Conservation (phyloP, 129 eudicot species). For the Helichrysum umbraculigerum region DNA sequence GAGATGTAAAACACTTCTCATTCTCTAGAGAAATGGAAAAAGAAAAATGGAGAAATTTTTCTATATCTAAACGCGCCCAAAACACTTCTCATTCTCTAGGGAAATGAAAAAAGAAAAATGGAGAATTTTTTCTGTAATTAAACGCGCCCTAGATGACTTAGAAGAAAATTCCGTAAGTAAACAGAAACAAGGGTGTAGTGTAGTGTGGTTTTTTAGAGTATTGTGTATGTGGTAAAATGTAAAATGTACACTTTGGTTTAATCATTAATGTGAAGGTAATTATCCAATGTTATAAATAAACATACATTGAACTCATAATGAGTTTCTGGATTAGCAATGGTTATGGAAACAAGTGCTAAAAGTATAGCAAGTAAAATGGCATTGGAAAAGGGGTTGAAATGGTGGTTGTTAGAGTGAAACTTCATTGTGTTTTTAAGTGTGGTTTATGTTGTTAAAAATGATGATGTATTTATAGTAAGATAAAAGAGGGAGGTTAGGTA, state of each 20-base stretch:
- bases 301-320: conserved; percentile 54
- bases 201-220: too few species aligned
- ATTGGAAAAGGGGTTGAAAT: conserved; percentile 9
- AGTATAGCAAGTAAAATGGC: conserved; percentile 31
- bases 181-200: not conserved
- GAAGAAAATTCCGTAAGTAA: not conserved
- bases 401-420: not conserved
- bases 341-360: conserved; percentile 27
- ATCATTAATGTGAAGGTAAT: too few species aligned
- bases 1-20: too few species aligned
- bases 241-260: too few species aligned
- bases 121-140: too few species aligned
- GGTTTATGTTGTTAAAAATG: conserved; percentile 9
- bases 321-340: conserved; percentile 38
- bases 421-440: conserved; percentile 28
- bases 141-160: too few species aligned
- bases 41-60: too few species aligned
- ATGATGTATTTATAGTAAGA: conserved; percentile 9
- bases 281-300: not conserved
- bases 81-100: too few species aligned
- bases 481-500: not conserved
- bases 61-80: too few species aligned
- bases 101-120: too few species aligned
- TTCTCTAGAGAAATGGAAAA: too few species aligned
- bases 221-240: too few species aligned